These are phyloP conservation scores for Artomyces pyxidatus DNA, from an alignment of 768 basidiomycete genomes.

Conservation along the genomic window DNA sequence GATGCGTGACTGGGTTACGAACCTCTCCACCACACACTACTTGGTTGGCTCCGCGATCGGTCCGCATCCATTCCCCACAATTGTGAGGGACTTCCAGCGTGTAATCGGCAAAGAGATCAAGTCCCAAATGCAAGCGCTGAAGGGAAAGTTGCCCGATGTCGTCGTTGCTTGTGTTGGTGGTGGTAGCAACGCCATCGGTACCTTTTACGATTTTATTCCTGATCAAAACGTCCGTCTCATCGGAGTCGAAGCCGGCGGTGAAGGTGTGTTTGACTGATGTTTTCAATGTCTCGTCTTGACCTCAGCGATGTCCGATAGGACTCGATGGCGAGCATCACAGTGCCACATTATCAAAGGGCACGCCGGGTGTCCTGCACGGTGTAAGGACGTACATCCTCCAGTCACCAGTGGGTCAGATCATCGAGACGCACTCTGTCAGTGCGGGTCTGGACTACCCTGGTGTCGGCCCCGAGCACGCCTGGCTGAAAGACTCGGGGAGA, in stretches of 20 bases:
- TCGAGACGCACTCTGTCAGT: slow-evolving; percentile 95
- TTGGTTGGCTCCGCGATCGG: slow-evolving; percentile 96
- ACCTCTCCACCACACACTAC: slow-evolving; percentile 90
- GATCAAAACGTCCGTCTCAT: slow-evolving; percentile 81
- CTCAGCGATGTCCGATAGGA: slow-evolving; percentile 33
- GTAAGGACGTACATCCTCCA: slow-evolving; percentile 95
- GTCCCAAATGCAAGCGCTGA: slow-evolving; percentile 59
- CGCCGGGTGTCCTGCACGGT: slow-evolving; percentile 92
- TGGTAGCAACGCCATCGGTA: slow-evolving; percentile 95
- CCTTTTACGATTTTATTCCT: slow-evolving; percentile 93
- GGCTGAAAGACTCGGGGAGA: slow-evolving; percentile 89
- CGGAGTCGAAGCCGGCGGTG: slow-evolving; percentile 96
- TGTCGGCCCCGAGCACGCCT: slow-evolving; percentile 97
- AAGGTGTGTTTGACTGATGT: slow-evolving; percentile 47
- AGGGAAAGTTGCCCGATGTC: slow-evolving; percentile 86
- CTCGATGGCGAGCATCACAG: slow-evolving; percentile 82
- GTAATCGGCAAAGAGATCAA: slow-evolving; percentile 96
- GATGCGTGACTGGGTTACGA: slow-evolving; percentile 97
- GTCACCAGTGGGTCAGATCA: slow-evolving; percentile 82
- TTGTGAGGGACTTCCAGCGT: slow-evolving; percentile 96
- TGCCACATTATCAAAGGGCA: slow-evolving; percentile 86
- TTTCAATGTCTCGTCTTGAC: not conserved
- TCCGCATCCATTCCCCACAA: slow-evolving; percentile 97
- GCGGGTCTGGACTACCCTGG: slow-evolving; percentile 96
- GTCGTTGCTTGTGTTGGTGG: slow-evolving; percentile 98